phyloP scores from a whole-genome alignment of 2,329 filamentous ascomycete species.

The Cladosporium sp. region DNA sequence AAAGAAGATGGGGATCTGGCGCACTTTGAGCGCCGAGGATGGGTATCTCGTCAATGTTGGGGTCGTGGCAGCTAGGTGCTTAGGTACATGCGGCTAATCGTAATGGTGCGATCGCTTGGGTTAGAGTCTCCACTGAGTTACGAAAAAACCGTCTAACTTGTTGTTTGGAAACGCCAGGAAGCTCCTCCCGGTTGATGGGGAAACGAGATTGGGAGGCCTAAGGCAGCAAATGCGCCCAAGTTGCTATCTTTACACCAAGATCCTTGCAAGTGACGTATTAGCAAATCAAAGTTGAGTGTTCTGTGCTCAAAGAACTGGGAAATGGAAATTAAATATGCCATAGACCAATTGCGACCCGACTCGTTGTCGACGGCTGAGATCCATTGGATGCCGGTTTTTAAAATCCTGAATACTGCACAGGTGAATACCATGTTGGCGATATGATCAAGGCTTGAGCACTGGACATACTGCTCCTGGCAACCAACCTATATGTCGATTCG shows the following conservation, averaged over 20 bases:
- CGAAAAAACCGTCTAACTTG: neutral
- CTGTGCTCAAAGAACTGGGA: neutral
- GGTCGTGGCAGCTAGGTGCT: constrained; percentile 12
- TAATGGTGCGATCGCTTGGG: constrained; percentile 10
- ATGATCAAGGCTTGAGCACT: neutral
- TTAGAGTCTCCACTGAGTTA: constrained; percentile 11
- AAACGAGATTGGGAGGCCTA: neutral
- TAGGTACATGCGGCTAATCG: constrained; percentile 18
- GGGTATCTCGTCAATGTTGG: constrained; percentile 13
- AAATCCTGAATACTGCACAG: neutral
- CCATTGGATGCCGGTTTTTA: neutral
- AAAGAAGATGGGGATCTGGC: neutral
- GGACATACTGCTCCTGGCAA: neutral
- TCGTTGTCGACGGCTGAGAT: neutral
- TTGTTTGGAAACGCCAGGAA: neutral
- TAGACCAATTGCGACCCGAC: neutral
- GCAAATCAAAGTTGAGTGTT: neutral
- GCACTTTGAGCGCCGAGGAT: constrained; percentile 4
- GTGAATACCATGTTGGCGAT: neutral
- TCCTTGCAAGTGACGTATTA: neutral
- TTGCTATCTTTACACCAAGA: neutral
- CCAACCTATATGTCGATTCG: neutral
- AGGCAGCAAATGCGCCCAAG: neutral
- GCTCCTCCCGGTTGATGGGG: constrained; percentile 6
- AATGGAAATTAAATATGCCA: neutral